Conservation (phyloP, 345 rosid genomes). For the Diplotaxis tenuifolia region DNA sequence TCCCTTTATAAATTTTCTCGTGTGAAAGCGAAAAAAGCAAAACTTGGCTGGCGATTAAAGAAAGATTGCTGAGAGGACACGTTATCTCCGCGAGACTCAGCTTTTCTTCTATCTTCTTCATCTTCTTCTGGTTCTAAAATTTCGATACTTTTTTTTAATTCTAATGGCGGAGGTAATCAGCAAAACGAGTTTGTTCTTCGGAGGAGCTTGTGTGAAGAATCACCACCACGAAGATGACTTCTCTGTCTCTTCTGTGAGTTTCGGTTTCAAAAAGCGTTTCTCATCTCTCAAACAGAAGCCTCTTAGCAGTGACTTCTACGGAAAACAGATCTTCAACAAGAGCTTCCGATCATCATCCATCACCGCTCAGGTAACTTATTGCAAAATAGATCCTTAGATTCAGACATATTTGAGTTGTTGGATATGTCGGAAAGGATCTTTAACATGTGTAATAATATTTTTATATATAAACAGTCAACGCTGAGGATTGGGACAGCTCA, state of each 20-base stretch:
- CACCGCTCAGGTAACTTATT: constrained; percentile 55
- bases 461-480: constrained; percentile 34
- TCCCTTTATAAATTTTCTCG: neutral
- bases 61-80: constrained; percentile 26
- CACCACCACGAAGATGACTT: constrained; percentile 32
- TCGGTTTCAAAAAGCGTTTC: constrained; percentile 34
- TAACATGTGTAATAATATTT: neutral
- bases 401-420: neutral
- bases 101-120: neutral
- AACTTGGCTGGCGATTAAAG: constrained; percentile 19
- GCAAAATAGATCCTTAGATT: neutral
- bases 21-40: neutral
- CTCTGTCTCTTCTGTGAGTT: constrained; percentile 35
- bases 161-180: constrained; percentile 55
- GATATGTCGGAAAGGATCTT: neutral
- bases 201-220: constrained; percentile 26
- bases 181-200: constrained; percentile 43
- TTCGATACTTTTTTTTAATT: neutral
- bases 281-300: constrained; percentile 39
- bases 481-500: constrained; percentile 56
- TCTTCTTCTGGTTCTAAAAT: neutral
- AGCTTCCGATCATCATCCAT: constrained; percentile 33
- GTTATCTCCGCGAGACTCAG: constrained; percentile 16
- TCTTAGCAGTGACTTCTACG: constrained; percentile 47
- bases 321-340: constrained; percentile 40